These are phyloP conservation scores for Dryas integrifolia DNA, from an alignment of 331 rosid genomes.

Conservation along the genomic window DNA sequence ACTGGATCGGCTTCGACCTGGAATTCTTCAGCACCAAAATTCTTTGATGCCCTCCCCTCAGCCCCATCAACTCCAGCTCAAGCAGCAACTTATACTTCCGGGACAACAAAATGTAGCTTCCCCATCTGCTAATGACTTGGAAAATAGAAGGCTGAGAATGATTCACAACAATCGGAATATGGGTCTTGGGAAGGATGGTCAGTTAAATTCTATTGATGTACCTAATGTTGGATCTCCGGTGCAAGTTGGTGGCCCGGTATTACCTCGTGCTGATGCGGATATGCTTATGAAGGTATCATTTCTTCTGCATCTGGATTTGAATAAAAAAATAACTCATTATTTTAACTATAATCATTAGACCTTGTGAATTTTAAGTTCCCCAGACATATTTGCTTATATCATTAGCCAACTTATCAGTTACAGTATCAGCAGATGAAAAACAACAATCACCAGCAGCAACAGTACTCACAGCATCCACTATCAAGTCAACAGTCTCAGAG, in stretches of 20 bases:
- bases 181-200: slow-evolving; percentile 49
- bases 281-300: slow-evolving; percentile 46
- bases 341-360: background rate
- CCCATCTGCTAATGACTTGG: slow-evolving; percentile 46
- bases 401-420: slow-evolving; percentile 22
- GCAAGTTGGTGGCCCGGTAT: slow-evolving; percentile 46
- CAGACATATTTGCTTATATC: slow-evolving; percentile 13
- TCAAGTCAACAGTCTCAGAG: slow-evolving; percentile 46
- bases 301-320: slow-evolving; percentile 12
- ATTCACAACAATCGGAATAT: slow-evolving; percentile 41
- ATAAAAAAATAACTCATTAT: background rate
- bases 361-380: slow-evolving; percentile 9
- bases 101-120: slow-evolving; percentile 47
- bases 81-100: slow-evolving; percentile 56
- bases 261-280: slow-evolving; percentile 48
- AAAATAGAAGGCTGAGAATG: slow-evolving; percentile 35
- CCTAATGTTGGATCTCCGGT: slow-evolving; percentile 42
- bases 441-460: slow-evolving; percentile 46
- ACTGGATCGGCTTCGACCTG: slow-evolving; percentile 48
- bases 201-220: slow-evolving; percentile 31
- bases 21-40: slow-evolving; percentile 45
- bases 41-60: slow-evolving; percentile 51
- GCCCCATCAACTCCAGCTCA: slow-evolving; percentile 45
- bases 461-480: slow-evolving; percentile 37
- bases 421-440: slow-evolving; percentile 45